Conservation (phyloP, 2,329 filamentous ascomycete genomes). For the Clonostachys sp. region DNA sequence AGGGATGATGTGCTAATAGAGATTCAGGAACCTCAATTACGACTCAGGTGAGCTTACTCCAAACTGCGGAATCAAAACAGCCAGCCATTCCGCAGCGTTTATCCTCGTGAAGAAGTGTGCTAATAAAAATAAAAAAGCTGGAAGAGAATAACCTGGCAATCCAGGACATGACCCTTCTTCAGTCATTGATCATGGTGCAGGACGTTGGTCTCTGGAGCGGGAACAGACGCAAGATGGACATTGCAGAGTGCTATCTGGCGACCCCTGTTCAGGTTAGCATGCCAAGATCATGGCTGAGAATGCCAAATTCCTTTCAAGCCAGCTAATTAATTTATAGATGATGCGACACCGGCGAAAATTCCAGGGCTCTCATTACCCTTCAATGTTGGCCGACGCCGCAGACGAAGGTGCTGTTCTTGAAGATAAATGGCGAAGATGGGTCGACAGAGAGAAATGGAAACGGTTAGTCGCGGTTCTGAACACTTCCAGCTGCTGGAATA, state of each 20-base stretch:
- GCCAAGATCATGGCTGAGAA: conserved; percentile 4
- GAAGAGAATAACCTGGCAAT: conserved; percentile 43
- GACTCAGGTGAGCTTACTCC: conserved; percentile 1
- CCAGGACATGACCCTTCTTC: conserved; percentile 28
- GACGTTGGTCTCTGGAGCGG: conserved; percentile 51
- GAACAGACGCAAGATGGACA: conserved; percentile 50
- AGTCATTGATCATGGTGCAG: conserved; percentile 41
- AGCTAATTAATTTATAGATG: conserved; percentile 28
- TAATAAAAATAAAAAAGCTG: conserved; percentile 23
- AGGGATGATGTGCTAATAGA: neutral
- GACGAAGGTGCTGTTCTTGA: conserved; percentile 55
- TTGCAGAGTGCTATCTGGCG: conserved; percentile 43
- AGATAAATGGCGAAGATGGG: conserved; percentile 62
- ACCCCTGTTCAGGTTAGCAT: conserved; percentile 37
- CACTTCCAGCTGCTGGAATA: neutral
- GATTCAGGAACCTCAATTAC: neutral
- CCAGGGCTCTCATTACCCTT: conserved; percentile 46
- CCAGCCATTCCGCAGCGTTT: too few species aligned
- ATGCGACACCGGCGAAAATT: conserved; percentile 55
- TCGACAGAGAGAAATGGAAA: conserved; percentile 62
- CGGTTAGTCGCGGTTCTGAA: conserved; percentile 27
- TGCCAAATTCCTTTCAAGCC: conserved; percentile 2
- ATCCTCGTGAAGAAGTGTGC: too few species aligned
- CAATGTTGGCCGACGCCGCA: conserved; percentile 41
- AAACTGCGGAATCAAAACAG: too few species aligned